Conservation (phyloP, 2,329 filamentous ascomycete genomes). For the Penicillium polonicum region DNA sequence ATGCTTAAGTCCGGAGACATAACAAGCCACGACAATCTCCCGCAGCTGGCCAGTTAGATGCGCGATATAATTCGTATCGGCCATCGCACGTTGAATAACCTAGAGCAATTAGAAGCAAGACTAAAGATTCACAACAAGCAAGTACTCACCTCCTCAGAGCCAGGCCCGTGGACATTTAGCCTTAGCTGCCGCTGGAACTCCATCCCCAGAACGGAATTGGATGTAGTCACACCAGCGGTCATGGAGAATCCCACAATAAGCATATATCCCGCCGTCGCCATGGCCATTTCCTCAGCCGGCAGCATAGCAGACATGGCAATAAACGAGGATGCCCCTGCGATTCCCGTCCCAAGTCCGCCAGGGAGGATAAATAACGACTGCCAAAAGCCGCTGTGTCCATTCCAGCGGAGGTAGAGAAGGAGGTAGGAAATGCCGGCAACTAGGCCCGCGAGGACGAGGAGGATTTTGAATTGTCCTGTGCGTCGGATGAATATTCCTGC, state of each 20-base stretch:
- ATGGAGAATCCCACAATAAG: constrained; percentile 47
- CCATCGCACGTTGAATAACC: constrained; percentile 45
- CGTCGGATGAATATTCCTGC: constrained; percentile 58
- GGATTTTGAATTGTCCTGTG: constrained; percentile 60
- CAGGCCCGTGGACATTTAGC: constrained; percentile 30
- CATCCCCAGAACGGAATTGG: constrained; percentile 39
- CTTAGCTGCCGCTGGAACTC: constrained; percentile 36
- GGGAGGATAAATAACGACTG: constrained; percentile 63
- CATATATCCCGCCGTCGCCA: constrained; percentile 52
- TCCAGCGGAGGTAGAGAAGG: constrained; percentile 57
- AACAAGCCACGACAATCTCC: constrained; percentile 31
- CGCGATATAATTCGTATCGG: constrained; percentile 44
- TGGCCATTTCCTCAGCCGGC: constrained; percentile 47
- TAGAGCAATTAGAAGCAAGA: constrained; percentile 20
- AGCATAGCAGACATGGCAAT: constrained; percentile 52
- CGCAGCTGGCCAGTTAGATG: constrained; percentile 25
- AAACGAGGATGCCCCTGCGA: constrained; percentile 49
- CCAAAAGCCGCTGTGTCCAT: constrained; percentile 55
- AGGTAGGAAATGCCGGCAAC: constrained; percentile 53
- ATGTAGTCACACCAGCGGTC: constrained; percentile 41
- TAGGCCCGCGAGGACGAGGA: constrained; percentile 53
- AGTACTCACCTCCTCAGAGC: constrained; percentile 21
- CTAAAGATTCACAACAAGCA: too few species aligned
- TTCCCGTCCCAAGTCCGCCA: constrained; percentile 53
- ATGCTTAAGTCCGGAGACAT: constrained; percentile 28